Evolutionary conservation across 805 yeast species (phyloP).

Genomic region (Yarrowia divulgata): DNA sequence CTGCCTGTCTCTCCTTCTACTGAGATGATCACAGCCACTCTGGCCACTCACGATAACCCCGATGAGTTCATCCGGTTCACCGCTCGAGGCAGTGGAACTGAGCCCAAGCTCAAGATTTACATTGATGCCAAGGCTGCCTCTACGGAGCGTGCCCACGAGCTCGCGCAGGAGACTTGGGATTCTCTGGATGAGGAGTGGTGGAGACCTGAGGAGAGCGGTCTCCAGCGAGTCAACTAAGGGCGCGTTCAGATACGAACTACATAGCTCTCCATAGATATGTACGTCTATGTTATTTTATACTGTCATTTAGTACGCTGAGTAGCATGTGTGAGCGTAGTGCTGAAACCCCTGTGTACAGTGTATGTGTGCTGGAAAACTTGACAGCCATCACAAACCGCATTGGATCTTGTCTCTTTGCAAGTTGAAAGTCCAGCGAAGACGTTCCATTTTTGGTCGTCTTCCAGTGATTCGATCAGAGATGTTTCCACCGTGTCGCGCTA

Average conservation of each 20-base stretch:
- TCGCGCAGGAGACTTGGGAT: conserved; percentile 75
- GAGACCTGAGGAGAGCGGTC: conserved; percentile 60
- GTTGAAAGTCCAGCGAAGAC: no score
- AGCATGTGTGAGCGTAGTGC: no score
- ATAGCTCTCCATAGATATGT: background rate
- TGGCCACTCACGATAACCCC: conserved; percentile 47
- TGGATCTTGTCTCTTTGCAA: no score
- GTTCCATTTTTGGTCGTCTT: no score
- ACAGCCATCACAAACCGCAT: no score
- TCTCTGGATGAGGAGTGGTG: conserved; percentile 75
- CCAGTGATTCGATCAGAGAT: no score
- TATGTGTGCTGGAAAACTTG: no score
- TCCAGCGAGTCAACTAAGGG: conserved; percentile 42
- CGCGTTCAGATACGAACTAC: background rate
- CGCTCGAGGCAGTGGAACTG: conserved; percentile 94
- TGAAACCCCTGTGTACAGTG: no score
- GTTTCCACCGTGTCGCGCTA: no score
- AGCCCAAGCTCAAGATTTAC: conserved; percentile 91
- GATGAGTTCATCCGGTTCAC: conserved; percentile 70
- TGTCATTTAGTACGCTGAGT: no score
- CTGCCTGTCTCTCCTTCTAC: conserved; percentile 76
- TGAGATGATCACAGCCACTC: conserved; percentile 82
- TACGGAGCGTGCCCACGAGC: conserved; percentile 56
- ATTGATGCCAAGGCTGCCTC: conserved; percentile 72
- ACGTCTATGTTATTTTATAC: background rate